Evolutionary conservation across 2,329 filamentous ascomycete species (phyloP).

Genomic region (Arthrobotrys musiformis): DNA sequence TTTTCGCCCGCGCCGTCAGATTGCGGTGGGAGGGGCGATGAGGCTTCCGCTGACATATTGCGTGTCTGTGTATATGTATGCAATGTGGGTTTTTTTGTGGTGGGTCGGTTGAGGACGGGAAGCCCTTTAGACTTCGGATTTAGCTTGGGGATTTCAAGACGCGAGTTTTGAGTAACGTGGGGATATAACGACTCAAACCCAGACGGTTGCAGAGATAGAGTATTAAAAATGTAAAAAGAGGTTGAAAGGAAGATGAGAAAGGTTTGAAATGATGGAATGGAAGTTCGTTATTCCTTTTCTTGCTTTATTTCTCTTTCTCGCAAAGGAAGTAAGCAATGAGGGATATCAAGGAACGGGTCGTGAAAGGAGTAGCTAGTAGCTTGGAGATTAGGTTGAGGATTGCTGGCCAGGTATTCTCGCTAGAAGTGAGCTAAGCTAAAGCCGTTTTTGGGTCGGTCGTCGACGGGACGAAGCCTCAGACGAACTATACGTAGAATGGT

Average conservation of each 20-base stretch:
- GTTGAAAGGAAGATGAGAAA: not conserved
- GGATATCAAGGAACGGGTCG: conserved; percentile 22
- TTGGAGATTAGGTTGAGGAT: not conserved
- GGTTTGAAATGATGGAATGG: not conserved
- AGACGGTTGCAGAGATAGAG: too few species aligned
- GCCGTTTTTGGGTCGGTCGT: conserved; percentile 10
- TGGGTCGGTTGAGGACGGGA: conserved; percentile 34
- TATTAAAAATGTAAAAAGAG: not conserved
- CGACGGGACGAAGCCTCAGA: conserved; percentile 41
- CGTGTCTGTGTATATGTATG: conserved; percentile 61
- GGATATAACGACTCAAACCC: conserved; percentile 1
- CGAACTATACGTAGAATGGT: conserved; percentile 11
- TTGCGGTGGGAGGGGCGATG: conserved; percentile 39
- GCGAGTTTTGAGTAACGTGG: conserved; percentile 4
- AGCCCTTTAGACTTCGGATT: not conserved
- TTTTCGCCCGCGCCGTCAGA: conserved; percentile 10
- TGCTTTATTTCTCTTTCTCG: not conserved
- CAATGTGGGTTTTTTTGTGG: not conserved
- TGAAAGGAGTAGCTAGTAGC: conserved; percentile 37
- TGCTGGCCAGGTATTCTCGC: conserved; percentile 45
- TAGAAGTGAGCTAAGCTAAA: conserved; percentile 19
- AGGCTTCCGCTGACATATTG: conserved; percentile 60
- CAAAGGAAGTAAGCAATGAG: not conserved
- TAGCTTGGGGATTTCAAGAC: not conserved
- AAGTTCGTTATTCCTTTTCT: not conserved